phyloP scores from a whole-genome alignment of 208 protist genomes.

The Acanthamoeba royreba region DNA sequence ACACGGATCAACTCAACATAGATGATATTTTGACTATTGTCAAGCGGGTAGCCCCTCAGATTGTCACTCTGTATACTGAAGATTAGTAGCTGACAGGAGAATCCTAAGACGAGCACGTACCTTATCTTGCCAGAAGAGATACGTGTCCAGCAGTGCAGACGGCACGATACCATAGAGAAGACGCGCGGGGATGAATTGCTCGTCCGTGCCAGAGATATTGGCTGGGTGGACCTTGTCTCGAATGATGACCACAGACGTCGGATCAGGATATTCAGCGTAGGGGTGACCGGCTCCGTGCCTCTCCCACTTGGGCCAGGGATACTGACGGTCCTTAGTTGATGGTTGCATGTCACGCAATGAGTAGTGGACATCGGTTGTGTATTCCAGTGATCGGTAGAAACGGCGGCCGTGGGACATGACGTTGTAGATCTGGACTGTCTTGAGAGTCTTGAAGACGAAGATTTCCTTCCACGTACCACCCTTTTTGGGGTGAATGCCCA shows the following conservation, averaged over 20 bases:
- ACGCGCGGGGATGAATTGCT: constrained; percentile 67
- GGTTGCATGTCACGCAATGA: constrained; percentile 59
- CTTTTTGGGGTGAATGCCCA: not conserved
- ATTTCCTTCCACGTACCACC: constrained; percentile 63
- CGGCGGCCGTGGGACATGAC: constrained; percentile 64
- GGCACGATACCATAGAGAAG: constrained; percentile 70
- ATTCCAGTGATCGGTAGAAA: constrained; percentile 61
- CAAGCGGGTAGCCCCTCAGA: not conserved
- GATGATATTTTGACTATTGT: not conserved
- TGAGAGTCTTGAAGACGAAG: constrained; percentile 36
- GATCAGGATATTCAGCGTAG: not conserved
- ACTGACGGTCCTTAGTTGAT: not conserved
- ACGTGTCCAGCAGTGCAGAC: constrained; percentile 59
- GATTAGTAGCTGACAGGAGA: not conserved
- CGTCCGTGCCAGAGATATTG: constrained; percentile 66
- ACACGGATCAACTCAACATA: not conserved
- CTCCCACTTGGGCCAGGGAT: constrained; percentile 17
- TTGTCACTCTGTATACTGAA: not conserved
- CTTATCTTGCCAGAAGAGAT: constrained; percentile 74
- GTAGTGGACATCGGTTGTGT: constrained; percentile 59
- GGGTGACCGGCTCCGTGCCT: constrained; percentile 61
- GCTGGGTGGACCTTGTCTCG: not conserved
- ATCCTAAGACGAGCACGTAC: not conserved
- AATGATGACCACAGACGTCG: constrained; percentile 61
- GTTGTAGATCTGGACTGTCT: constrained; percentile 61